phyloP scores from a whole-genome alignment of 139 green algal genomes.

The Chlamydomonas sp. region DNA sequence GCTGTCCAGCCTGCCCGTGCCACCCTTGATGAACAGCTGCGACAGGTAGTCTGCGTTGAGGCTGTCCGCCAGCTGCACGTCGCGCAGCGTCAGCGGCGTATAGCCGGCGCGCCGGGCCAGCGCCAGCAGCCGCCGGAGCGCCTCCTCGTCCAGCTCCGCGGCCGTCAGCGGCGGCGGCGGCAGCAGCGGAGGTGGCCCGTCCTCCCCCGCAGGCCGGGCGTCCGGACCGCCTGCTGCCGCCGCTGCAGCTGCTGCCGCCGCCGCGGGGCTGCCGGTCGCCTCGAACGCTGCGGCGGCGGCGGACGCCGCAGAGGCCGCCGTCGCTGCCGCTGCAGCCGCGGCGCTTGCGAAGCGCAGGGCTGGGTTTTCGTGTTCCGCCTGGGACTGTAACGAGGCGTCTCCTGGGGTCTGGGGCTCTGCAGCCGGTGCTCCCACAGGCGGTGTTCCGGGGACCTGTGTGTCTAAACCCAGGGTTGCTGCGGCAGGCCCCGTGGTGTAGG shows the following conservation, averaged over 20 bases:
- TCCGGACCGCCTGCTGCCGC: not conserved
- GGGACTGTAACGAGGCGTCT: too few relatives aligned
- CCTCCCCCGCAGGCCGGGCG: too few relatives aligned
- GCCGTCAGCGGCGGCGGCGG: not conserved
- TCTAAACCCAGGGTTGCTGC: too few relatives aligned
- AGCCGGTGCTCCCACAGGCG: too few relatives aligned
- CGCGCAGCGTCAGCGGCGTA: slow-evolving; percentile 24
- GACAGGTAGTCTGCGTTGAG: slow-evolving; percentile 40
- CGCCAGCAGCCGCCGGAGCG: slow-evolving; percentile 19
- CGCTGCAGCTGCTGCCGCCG: not conserved
- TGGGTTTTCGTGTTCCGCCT: not conserved
- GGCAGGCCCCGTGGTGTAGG: too few relatives aligned
- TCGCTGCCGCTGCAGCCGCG: not conserved
- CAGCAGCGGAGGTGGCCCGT: too few relatives aligned
- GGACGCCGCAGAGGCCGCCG: not conserved
- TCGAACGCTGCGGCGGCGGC: not conserved
- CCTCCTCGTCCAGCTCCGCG: slow-evolving; percentile 14
- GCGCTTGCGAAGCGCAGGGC: not conserved
- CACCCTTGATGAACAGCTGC: slow-evolving; percentile 30
- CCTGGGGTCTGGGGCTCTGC: too few relatives aligned
- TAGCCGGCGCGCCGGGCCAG: slow-evolving; percentile 21
- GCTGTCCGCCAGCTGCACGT: slow-evolving; percentile 15
- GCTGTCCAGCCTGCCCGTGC: slow-evolving; percentile 11
- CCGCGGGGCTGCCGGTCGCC: not conserved
- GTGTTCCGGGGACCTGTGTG: too few relatives aligned